Evolutionary conservation across 768 basidiomycete genomes (phyloP), one percentile per base, ranked within the genome.

Genomic region (Mycena galericulata): DNA sequence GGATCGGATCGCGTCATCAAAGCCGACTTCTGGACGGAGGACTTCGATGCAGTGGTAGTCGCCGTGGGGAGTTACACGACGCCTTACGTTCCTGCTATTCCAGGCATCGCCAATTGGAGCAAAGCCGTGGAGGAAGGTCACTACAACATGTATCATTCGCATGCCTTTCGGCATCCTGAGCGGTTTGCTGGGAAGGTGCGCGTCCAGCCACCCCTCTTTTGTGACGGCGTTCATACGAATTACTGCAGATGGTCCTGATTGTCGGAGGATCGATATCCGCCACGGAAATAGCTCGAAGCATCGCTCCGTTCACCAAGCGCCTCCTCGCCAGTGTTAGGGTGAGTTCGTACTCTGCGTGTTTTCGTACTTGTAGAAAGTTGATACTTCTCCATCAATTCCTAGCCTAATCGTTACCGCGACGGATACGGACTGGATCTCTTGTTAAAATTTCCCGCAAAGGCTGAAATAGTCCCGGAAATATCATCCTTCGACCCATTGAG

Each of bases 31-130:
- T 77, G 75, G 73, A 71, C 54, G 14, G 76, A 79, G 54, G 68
- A 73, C 12, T 81, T 81, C 65, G 78, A 80, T 54, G 80, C 79
- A 9, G 75, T 81, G 24, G 72, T 79, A 14, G 73, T 79, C n/a
- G 76, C 77, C 29, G 67, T 73, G 1, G 80, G 80, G 15, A 73
- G 69, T 38, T 76, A 78, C 67, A 71, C 72, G 17, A 72, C 72
- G 12, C 72, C 79, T 0, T 67, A 78, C 53, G 74, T 81, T 15
- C 80, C 81, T 12, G 45, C 67, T 3, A 73, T 81, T n/a, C 51
- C 70, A 10, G 80, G 81, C 3, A 62, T 75, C 12, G 56, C 63
- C 9, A 67, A 65, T 32, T 80, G 79, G 79, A 74, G 74, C 29
- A 50, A 65, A n/a, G 65, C 68, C 8, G 68, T 11, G 29, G 32